Base-by-base conservation (phyloP, 257 asterid species). In the Solanum ossicruentum region DNA sequence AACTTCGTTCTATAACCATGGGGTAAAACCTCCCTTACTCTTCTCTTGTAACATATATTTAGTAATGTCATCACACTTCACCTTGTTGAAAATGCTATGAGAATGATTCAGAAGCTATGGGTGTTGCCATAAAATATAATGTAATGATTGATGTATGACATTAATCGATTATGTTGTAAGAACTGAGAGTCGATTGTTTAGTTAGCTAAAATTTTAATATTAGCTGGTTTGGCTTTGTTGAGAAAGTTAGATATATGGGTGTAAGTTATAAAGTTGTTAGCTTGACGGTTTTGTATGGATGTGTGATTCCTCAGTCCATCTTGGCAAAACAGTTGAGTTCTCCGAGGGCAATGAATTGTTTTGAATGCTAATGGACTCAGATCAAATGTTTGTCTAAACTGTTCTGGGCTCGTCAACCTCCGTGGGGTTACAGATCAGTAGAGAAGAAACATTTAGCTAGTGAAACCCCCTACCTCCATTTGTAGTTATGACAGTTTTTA, bases 341-440 rank as follows among this genome's bases (percentile, higher is more conserved):
- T 84, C 47, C 9, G 15, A 12, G 75, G 85, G 88, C 86, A 16
- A 84, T 92, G 92, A 86, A 84, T 88, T 86, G 92, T 84, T 92
- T 90, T 92, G 94, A 91, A 91, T 92, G 94, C 92, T 88, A 87
- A 88, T 92, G 93, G 94, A 90, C 92, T 90, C 12, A 88, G 1
- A 90, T 85, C 57, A 89, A 86, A 45, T 71, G 87, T 87, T 89
- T 41, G 89, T 91, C 92, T 85, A 89, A 87, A 91, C 88, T 86
- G 88, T 90, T 85, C 86, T 65, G 65, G 84, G 90, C 88, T 85
- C 91, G 84, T 47, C 12, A 21, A 36, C 72, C 43, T 17, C 32
- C 28, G 61, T 89, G 93, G 88, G 77, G 93, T 85, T 90, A 89
- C 87, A 89, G 93, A 89, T 92, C 90, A 86, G 88, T 89, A 21